phyloP scores from a whole-genome alignment of 768 basidiomycete species.

The Phaeotremella fagi region DNA sequence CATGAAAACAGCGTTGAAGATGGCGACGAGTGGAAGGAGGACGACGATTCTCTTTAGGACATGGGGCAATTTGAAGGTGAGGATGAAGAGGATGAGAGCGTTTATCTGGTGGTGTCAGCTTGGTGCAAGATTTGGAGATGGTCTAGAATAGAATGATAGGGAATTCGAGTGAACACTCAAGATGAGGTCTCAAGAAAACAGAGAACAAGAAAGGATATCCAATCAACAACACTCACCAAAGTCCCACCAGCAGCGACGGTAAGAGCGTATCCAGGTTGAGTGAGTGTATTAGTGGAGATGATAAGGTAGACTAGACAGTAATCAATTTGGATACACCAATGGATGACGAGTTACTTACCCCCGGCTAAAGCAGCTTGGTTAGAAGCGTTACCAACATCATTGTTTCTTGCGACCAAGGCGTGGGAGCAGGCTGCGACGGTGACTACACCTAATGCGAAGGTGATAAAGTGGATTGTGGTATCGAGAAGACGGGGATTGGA shows the following conservation, averaged over 20 bases:
- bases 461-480: conserved; percentile 2
- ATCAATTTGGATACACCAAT: not conserved
- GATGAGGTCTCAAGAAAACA: too few species aligned
- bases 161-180: too few species aligned
- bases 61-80: conserved; percentile 1
- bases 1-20: conserved; percentile 5
- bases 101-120: conserved; percentile 1
- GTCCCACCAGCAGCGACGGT: not conserved
- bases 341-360: not conserved
- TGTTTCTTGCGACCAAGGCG: conserved; percentile 1
- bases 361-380: not conserved
- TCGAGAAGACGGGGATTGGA: conserved; percentile 1
- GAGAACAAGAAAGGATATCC: not conserved
- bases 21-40: not conserved
- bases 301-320: not conserved
- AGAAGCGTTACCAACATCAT: conserved; percentile 1
- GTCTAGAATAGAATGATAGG: too few species aligned
- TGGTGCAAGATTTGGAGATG: not conserved
- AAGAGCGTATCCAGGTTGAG: conserved; percentile 1
- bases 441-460: not conserved
- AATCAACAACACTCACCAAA: not conserved
- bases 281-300: not conserved
- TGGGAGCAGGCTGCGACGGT: conserved; percentile 2
- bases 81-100: conserved; percentile 1
- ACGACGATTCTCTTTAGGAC: not conserved